phyloP scores from a whole-genome alignment of 257 asterid genomes.

The Osmanthus fragrans region DNA sequence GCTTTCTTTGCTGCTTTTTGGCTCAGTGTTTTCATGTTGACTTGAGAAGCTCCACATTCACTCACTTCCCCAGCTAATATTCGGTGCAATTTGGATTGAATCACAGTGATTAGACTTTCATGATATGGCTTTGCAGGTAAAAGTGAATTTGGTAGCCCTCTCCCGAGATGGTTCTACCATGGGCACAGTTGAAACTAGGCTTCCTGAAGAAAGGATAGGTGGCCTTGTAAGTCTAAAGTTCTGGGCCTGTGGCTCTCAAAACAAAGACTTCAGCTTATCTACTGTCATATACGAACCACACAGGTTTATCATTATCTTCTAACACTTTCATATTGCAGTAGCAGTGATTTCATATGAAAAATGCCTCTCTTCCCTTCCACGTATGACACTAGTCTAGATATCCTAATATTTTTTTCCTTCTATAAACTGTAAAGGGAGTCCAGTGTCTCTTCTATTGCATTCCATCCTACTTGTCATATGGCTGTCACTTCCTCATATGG shows the following conservation, averaged over 20 bases:
- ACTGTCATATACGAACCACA: constrained; percentile 96
- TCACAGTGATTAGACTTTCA: constrained; percentile 9
- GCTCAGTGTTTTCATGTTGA: background rate
- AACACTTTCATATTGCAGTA: constrained; percentile 1
- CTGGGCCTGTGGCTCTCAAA: constrained; percentile 68
- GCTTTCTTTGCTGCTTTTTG: background rate
- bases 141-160: constrained; percentile 78
- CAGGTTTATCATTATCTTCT: constrained; percentile 55
- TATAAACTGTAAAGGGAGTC: constrained; percentile 59
- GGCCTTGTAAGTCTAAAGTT: constrained; percentile 82
- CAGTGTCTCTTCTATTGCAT: constrained; percentile 68
- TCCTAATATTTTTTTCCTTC: constrained; percentile 20
- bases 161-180: constrained; percentile 81
- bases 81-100: background rate
- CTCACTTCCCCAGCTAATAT: background rate
- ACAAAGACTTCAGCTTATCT: constrained; percentile 68
- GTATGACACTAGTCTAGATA: background rate
- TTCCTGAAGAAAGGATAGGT: constrained; percentile 93
- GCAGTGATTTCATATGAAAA: background rate
- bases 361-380: background rate
- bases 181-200: constrained; percentile 88
- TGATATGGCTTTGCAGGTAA: constrained; percentile 49
- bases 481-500: constrained; percentile 80
- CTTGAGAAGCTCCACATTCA: background rate
- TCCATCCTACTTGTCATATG: constrained; percentile 73